phyloP scores from a whole-genome alignment of 768 basidiomycete genomes.

The Tricholoma bakamatsutake region DNA sequence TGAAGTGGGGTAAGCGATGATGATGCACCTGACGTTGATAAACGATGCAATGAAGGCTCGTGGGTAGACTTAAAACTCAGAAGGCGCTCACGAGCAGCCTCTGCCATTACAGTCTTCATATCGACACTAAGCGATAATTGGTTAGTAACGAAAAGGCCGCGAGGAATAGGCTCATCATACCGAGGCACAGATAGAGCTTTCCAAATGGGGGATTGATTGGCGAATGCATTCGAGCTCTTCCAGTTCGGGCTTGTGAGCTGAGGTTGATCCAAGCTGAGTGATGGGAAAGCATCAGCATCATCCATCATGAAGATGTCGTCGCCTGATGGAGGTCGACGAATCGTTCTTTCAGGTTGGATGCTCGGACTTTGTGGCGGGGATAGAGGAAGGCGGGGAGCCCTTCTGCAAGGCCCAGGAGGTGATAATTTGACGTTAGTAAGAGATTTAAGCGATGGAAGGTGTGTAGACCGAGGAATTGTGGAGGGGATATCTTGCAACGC shows the following conservation, averaged over 20 bases:
- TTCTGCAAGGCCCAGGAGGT: constrained; percentile 15
- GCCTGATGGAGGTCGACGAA: constrained; percentile 32
- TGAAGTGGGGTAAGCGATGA: not conserved
- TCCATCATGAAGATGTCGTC: constrained; percentile 87
- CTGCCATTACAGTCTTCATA: constrained; percentile 84
- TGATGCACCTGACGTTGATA: not conserved
- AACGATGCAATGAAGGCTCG: not conserved
- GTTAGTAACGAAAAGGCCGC: not conserved
- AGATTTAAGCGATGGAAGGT: constrained; percentile 14
- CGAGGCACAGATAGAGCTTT: constrained; percentile 43
- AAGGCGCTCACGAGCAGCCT: constrained; percentile 30
- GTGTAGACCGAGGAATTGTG: constrained; percentile 36
- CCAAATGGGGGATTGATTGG: constrained; percentile 34
- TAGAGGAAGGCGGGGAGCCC: constrained; percentile 11
- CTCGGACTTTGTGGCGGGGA: constrained; percentile 20
- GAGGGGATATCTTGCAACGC: constrained; percentile 60
- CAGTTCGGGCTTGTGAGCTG: constrained; percentile 9
- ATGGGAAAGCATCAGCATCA: constrained; percentile 43
- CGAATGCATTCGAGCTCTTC: constrained; percentile 13
- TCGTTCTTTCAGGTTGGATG: constrained; percentile 8
- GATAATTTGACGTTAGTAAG: constrained; percentile 11
- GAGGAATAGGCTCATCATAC: constrained; percentile 29
- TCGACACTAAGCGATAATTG: constrained; percentile 49
- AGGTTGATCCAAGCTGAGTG: constrained; percentile 16
- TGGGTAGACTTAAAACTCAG: not conserved